These are phyloP conservation scores for Cryptococcus sp. DNA, from an alignment of 1,284 basidiomycete genomes.

Conservation along the genomic window DNA sequence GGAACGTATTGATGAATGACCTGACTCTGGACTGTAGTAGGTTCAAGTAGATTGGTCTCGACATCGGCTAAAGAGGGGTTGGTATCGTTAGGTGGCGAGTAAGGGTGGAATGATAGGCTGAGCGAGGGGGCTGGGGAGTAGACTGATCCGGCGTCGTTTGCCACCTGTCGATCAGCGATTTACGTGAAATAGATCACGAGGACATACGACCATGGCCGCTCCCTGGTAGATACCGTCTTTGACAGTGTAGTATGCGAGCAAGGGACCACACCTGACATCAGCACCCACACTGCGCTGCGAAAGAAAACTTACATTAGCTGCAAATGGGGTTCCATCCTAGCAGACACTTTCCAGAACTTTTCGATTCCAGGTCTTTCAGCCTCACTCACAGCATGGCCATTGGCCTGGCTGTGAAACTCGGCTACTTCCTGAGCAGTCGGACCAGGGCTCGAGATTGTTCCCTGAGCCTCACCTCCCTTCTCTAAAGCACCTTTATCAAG, in stretches of 20 bases:
- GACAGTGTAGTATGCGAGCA: constrained; percentile 87
- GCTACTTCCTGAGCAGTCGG: constrained; percentile 25
- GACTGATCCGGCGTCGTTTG: constrained; percentile 53
- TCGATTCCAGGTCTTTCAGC: constrained; percentile 12
- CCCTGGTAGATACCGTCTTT: constrained; percentile 75
- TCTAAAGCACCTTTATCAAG: constrained; percentile 33
- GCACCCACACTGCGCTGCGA: constrained; percentile 1
- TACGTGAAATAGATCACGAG: neutral
- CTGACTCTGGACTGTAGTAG: constrained; percentile 55
- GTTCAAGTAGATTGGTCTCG: constrained; percentile 12
- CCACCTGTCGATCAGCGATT: constrained; percentile 1
- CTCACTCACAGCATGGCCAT: constrained; percentile 6
- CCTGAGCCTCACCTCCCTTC: constrained; percentile 32
- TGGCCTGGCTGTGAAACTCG: constrained; percentile 5
- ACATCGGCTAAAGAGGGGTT: constrained; percentile 14
- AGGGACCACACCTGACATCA: constrained; percentile 59
- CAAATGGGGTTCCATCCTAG: constrained; percentile 48
- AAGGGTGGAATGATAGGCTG: constrained; percentile 54
- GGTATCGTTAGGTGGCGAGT: constrained; percentile 22
- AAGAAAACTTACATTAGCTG: constrained; percentile 45
- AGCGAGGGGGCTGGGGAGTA: constrained; percentile 73
- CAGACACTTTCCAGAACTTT: constrained; percentile 27
- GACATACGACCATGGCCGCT: constrained; percentile 73
- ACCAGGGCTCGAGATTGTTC: constrained; percentile 30
- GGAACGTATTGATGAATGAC: constrained; percentile 77